A percentile compares a stretch with the other conserved stretches of the same genome.
Evolutionary conservation across 805 yeast species (phyloP).

Genomic region (Wickerhamomyces queroliae): DNA sequence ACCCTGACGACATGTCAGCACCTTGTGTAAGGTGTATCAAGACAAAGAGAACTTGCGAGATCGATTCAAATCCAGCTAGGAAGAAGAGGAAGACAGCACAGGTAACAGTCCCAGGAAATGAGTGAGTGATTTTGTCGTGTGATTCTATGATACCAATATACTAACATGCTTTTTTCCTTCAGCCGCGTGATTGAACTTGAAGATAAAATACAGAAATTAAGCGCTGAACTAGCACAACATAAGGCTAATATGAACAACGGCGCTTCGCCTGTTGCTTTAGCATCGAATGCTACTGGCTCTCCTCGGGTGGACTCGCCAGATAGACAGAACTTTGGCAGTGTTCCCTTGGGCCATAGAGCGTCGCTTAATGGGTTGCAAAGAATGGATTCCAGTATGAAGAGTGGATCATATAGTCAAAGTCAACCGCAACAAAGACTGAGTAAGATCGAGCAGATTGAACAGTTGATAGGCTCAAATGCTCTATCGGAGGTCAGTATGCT

Average conservation of each 20-base stretch:
- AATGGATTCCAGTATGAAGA: slow-evolving; percentile 4
- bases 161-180: not conserved
- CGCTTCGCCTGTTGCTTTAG: not conserved
- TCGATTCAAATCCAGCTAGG: slow-evolving; percentile 55
- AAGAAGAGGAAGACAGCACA: slow-evolving; percentile 34
- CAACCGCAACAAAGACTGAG: slow-evolving; percentile 22
- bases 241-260: not conserved
- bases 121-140: slow-evolving; percentile 19
- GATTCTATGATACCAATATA: not conserved
- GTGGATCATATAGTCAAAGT: not conserved
- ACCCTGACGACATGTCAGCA: slow-evolving; percentile 47
- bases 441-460: slow-evolving; percentile 30
- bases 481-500: slow-evolving; percentile 39
- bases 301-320: no score
- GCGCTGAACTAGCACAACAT: not conserved
- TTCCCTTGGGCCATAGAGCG: slow-evolving; percentile 2
- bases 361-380: no score
- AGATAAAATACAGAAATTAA: not conserved
- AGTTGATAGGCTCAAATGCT: slow-evolving; percentile 34
- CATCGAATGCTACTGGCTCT: not conserved
- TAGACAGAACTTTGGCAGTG: no score
- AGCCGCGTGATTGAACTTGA: not conserved
- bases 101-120: slow-evolving; percentile 25
- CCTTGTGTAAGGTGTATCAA: slow-evolving; percentile 74
- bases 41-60: slow-evolving; percentile 57